Evolutionary conservation across 2,329 filamentous ascomycete genomes (phyloP), one percentile per base, ranked within the genome.

Genomic region (Chaetomiaceae sp.): DNA sequence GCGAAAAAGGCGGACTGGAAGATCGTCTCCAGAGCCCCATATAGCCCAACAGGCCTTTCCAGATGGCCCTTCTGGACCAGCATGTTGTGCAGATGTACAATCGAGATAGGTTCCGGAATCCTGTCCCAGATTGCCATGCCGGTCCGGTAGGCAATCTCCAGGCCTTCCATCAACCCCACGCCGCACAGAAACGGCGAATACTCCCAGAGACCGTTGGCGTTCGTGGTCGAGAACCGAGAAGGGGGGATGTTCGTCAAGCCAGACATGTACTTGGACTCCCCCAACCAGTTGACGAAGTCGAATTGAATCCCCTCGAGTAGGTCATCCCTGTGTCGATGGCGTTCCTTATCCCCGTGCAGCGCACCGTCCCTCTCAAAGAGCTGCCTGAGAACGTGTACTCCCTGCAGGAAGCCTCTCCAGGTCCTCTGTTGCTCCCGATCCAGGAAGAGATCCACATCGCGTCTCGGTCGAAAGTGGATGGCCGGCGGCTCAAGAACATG

Each of bases 111-210:
- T 35, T 74, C 71, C 0, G 61, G 62, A 0, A 69, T 56, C 3
- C 37, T n/a, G 20, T 45, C 70, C 65, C 66, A 71, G 0, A 74
- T 7, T 0, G 49, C 3, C 49, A 73, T 58, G 22, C 56, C 53
- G 8, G 58, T 39, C 2, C 53, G 50, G 47, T 70, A 73, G 0
- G 62, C 52, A 15, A 70, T 41, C 26, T 71, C 65, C 0, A 76
- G 61, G 1, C 58, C 68, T 50, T 76, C 71, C 38, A 63, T 57
- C 6, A 76, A 59, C 0, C 70, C 69, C 10, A 65, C 64, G 14
- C 70, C 73, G 30, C 71, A 75, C 2, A 74, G 61, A 30, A 67
- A 74, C 0, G 72, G 73, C 3, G 69, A 75, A 45, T 70, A 72
- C 15, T 70, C 65, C 65, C 68, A 75, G 1, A 75, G 58, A 0